Evolutionary conservation across 2,329 filamentous ascomycete genomes (phyloP).

Genomic region (Neonectria faginata): DNA sequence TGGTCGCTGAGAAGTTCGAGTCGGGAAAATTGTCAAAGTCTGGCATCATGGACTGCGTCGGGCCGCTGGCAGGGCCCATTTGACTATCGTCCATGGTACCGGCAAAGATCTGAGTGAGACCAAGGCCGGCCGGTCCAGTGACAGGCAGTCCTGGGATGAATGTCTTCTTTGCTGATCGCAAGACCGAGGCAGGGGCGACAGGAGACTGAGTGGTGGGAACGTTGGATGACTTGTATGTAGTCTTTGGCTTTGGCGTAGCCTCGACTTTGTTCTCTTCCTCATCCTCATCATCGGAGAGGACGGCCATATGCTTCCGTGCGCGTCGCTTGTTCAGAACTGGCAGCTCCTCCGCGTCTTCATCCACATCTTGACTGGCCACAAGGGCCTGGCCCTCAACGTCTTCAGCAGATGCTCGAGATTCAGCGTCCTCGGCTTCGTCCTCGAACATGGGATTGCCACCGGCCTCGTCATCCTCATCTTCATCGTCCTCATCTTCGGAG

Average conservation of each 20-base stretch:
- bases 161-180: slow-evolving; percentile 76
- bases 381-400: slow-evolving; percentile 47
- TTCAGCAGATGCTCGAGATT: slow-evolving; percentile 46
- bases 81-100: slow-evolving; percentile 83
- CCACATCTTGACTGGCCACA: slow-evolving; percentile 53
- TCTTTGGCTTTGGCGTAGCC: slow-evolving; percentile 64
- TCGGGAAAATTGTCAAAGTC: slow-evolving; percentile 68
- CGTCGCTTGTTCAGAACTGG: slow-evolving; percentile 59
- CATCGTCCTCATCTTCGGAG: slow-evolving; percentile 55
- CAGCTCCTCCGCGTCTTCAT: slow-evolving; percentile 50
- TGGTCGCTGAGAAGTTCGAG: slow-evolving; percentile 70
- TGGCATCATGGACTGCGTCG: slow-evolving; percentile 65
- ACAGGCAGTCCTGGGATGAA: slow-evolving; percentile 78
- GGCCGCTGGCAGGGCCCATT: slow-evolving; percentile 45
- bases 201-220: slow-evolving; percentile 61
- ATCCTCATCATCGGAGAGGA: slow-evolving; percentile 74
- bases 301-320: slow-evolving; percentile 61
- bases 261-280: slow-evolving; percentile 62
- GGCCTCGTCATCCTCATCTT: slow-evolving; percentile 50
- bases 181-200: slow-evolving; percentile 69
- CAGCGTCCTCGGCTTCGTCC: slow-evolving; percentile 57
- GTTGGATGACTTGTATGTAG: slow-evolving; percentile 56
- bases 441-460: slow-evolving; percentile 51
- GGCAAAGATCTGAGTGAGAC: slow-evolving; percentile 90
- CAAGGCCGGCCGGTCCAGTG: slow-evolving; percentile 71